Conservation (phyloP, 2,329 filamentous ascomycete species). For the Trichophyton benhamiae region DNA sequence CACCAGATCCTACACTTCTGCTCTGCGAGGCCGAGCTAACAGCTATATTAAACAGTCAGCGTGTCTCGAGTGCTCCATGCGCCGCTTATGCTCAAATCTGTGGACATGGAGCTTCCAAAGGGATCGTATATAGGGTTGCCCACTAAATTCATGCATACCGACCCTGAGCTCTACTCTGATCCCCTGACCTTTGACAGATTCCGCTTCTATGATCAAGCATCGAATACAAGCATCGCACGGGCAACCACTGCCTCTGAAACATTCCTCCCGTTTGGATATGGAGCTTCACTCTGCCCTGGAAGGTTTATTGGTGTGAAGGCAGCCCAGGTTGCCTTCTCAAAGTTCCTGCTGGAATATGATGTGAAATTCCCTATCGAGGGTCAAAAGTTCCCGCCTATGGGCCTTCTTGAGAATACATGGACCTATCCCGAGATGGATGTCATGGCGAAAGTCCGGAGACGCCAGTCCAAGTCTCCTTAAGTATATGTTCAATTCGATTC, state of each 20-base stretch:
- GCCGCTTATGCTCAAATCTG: not conserved
- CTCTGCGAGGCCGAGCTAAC: not conserved
- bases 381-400: not conserved
- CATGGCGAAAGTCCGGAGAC: not conserved
- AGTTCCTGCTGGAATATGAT: not conserved
- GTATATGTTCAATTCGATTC: not conserved
- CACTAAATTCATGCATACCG: not conserved
- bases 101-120: not conserved
- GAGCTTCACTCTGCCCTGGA: not conserved
- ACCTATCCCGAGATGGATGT: not conserved
- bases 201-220: not conserved
- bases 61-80: not conserved
- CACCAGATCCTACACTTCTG: not conserved
- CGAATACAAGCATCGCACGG: not conserved
- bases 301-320: not conserved
- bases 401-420: not conserved
- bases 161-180: not conserved
- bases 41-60: not conserved
- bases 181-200: not conserved
- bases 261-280: slow-evolving; percentile 2
- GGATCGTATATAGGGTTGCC: not conserved
- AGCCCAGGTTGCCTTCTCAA: not conserved
- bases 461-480: not conserved
- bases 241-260: not conserved
- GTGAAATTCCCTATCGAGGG: not conserved